Conservation (phyloP, 2,329 filamentous ascomycete genomes). For the Pseudonectria buxi region DNA sequence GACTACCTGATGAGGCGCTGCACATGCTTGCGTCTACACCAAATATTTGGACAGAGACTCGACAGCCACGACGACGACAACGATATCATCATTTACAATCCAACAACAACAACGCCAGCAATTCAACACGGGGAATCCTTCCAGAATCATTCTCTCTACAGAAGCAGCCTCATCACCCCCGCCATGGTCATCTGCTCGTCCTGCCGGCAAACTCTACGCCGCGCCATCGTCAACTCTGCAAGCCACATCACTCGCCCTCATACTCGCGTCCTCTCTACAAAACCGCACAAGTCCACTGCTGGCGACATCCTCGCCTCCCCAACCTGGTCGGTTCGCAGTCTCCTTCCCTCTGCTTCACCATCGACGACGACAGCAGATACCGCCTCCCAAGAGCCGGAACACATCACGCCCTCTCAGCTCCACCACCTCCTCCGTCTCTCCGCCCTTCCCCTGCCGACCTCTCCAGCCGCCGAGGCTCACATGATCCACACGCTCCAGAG, state of each 20-base stretch:
- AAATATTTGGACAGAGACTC: too few relatives aligned
- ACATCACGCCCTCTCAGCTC: constrained; percentile 60
- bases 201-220: constrained; percentile 24
- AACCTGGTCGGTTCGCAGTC: constrained; percentile 75
- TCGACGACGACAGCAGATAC: constrained; percentile 3
- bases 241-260: constrained; percentile 5
- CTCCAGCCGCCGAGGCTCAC: constrained; percentile 53
- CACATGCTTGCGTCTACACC: too few relatives aligned
- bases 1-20: too few relatives aligned
- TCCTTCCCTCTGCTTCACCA: constrained; percentile 47
- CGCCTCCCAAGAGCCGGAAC: constrained; percentile 23
- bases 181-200: constrained; percentile 25
- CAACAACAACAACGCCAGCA: too few relatives aligned
- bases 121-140: too few relatives aligned
- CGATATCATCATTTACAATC: too few relatives aligned
- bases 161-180: neutral
- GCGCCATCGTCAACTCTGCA: constrained; percentile 8
- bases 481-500: constrained; percentile 71
- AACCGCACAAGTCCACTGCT: constrained; percentile 11
- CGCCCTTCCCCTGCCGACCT: constrained; percentile 68
- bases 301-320: constrained; percentile 58
- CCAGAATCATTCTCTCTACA: too few relatives aligned
- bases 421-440: constrained; percentile 83
- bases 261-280: constrained; percentile 8
- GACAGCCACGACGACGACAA: too few relatives aligned